These are phyloP conservation scores for Irpex lacteus DNA, from an alignment of 1,284 basidiomycete genomes.

Conservation along the genomic window DNA sequence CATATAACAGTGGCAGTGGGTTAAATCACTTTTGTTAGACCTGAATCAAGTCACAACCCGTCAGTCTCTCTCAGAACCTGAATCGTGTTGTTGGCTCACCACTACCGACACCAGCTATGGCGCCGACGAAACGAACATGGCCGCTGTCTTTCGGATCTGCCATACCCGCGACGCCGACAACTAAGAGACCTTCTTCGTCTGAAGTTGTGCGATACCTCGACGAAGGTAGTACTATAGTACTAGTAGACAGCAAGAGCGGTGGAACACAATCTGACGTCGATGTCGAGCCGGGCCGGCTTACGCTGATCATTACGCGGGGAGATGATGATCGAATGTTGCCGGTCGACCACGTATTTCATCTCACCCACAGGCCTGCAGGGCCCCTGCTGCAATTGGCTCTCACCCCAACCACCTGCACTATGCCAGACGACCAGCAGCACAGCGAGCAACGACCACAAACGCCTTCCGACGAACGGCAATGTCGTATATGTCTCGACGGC, in stretches of 20 bases:
- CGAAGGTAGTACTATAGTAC: too few relatives aligned
- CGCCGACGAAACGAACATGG: slow-evolving; percentile 52
- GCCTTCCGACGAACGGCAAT: slow-evolving; percentile 50
- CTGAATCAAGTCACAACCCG: slow-evolving; percentile 26
- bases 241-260: too few relatives aligned
- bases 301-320: background rate
- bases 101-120: slow-evolving; percentile 61
- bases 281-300: background rate
- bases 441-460: slow-evolving; percentile 11
- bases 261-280: too few relatives aligned
- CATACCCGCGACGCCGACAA: background rate
- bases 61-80: background rate
- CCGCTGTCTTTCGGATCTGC: slow-evolving; percentile 19
- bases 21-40: slow-evolving; percentile 53
- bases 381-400: background rate
- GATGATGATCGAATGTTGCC: background rate
- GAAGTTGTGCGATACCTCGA: too few relatives aligned
- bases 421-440: background rate
- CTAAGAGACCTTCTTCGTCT: too few relatives aligned
- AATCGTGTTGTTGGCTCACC: slow-evolving; percentile 36
- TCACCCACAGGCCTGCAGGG: too few relatives aligned
- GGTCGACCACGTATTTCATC: background rate
- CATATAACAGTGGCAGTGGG: background rate
- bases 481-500: slow-evolving; percentile 74
- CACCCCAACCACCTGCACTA: background rate